These are phyloP conservation scores for Platanthera zijinensis DNA, from an alignment of 106 monocot genomes.

Conservation along the genomic window DNA sequence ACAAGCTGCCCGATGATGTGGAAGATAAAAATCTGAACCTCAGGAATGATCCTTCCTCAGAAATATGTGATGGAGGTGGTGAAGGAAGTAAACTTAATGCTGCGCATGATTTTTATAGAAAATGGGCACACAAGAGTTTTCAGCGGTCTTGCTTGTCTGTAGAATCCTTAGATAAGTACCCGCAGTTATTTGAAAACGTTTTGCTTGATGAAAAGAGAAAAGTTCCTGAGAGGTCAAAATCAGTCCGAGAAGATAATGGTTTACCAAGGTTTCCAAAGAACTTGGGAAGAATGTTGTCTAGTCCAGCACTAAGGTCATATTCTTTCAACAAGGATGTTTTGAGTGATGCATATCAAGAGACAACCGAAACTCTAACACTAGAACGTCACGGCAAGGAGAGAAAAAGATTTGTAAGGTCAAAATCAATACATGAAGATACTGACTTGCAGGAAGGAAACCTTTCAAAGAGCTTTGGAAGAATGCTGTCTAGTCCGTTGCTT, in stretches of 20 bases:
- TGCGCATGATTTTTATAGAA: conserved; percentile 4
- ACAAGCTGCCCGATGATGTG: conserved; percentile 16
- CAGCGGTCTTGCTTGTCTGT: conserved; percentile 24
- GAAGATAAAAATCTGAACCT: conserved; percentile 8
- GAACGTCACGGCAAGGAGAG: not conserved
- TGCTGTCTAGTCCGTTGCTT: not conserved
- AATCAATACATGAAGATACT: not conserved
- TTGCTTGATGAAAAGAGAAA: conserved; percentile 20
- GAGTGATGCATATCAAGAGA: conserved; percentile 5
- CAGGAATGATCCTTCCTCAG: not conserved
- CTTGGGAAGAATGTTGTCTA: conserved; percentile 20
- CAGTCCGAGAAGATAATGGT: conserved; percentile 8
- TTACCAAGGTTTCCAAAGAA: conserved; percentile 12
- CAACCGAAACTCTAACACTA: not conserved
- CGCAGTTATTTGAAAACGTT: conserved; percentile 23
- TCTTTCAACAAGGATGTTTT: conserved; percentile 14
- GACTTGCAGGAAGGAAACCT: not conserved
- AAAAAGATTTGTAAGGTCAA: not conserved
- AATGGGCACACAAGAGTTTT: conserved; percentile 6
- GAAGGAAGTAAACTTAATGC: conserved; percentile 10
- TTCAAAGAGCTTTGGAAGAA: conserved; percentile 2
- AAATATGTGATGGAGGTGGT: not conserved
- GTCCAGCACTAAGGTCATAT: conserved; percentile 9
- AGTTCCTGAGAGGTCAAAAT: conserved; percentile 10
- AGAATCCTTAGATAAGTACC: conserved; percentile 44